These are phyloP conservation scores for Tulasnella sp. DNA, from an alignment of 768 basidiomycete genomes.

Conservation along the genomic window DNA sequence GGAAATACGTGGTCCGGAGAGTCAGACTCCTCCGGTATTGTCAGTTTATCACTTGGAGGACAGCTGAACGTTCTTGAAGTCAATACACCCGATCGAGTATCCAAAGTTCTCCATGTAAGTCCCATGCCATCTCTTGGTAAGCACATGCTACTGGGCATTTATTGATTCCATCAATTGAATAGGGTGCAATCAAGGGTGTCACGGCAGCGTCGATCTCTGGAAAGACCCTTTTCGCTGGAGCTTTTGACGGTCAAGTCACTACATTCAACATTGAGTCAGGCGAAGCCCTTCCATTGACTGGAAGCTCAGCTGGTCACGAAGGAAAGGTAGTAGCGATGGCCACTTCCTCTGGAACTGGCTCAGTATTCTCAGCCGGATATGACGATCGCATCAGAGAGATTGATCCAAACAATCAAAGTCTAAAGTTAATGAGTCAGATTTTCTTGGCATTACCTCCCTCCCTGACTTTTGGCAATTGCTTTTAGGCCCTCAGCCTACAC, in stretches of 20 bases:
- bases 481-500: neutral
- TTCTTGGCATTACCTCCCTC: neutral
- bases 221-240: slow-evolving; percentile 63
- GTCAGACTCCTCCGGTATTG: slow-evolving; percentile 40
- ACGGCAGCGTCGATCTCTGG: slow-evolving; percentile 41
- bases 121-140: neutral
- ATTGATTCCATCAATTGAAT: neutral
- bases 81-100: slow-evolving; percentile 46
- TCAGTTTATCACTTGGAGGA: slow-evolving; percentile 74
- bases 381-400: slow-evolving; percentile 72
- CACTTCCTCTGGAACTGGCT: slow-evolving; percentile 31
- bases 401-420: slow-evolving; percentile 31
- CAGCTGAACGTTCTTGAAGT: slow-evolving; percentile 73
- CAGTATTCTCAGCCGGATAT: slow-evolving; percentile 58
- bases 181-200: slow-evolving; percentile 75
- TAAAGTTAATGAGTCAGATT: slow-evolving; percentile 33
- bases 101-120: slow-evolving; percentile 48
- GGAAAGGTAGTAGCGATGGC: slow-evolving; percentile 55
- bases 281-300: slow-evolving; percentile 19
- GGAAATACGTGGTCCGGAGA: slow-evolving; percentile 70
- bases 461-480: neutral
- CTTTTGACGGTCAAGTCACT: slow-evolving; percentile 59
- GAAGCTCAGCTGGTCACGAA: slow-evolving; percentile 41
- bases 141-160: neutral
- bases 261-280: slow-evolving; percentile 37